Percentiles rank a stretch among this genome's conserved stretches.
Conservation (phyloP, 495 filamentous ascomycete genomes). For the Venustampulla echinocandica region DNA sequence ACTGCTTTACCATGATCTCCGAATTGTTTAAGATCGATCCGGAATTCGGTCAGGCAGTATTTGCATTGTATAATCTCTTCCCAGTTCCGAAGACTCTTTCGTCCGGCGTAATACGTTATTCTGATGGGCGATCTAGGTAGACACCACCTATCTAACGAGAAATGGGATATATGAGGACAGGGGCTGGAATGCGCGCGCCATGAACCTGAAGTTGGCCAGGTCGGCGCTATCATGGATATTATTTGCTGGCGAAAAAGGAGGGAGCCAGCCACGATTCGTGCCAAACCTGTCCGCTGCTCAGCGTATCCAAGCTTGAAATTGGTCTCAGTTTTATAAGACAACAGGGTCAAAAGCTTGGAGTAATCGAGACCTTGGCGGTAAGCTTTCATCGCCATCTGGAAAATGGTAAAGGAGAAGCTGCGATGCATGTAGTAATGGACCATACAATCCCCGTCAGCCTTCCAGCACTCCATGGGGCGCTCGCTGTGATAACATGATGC, state of each 20-base stretch:
- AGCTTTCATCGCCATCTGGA: slow-evolving; percentile 13
- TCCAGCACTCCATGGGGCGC: slow-evolving; percentile 1
- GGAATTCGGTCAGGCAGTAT: slow-evolving; percentile 13
- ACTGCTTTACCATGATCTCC: slow-evolving; percentile 10
- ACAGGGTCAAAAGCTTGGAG: slow-evolving; percentile 5
- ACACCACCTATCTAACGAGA: not conserved
- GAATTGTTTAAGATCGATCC: slow-evolving; percentile 9
- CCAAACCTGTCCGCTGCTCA: slow-evolving; percentile 7
- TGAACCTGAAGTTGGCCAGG: slow-evolving; percentile 8
- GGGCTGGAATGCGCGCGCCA: slow-evolving; percentile 1
- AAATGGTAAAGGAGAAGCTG: slow-evolving; percentile 8
- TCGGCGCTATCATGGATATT: slow-evolving; percentile 10
- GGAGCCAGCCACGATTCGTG: slow-evolving; percentile 6
- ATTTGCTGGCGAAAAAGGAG: slow-evolving; percentile 12
- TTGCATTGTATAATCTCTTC: slow-evolving; percentile 6
- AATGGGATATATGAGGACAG: slow-evolving; percentile 6
- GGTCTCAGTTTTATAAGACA: slow-evolving; percentile 5
- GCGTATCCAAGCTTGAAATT: not conserved
- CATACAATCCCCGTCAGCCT: not conserved
- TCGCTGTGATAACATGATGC: not conserved
- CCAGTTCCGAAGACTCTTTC: slow-evolving; percentile 1
- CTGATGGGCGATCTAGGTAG: not conserved
- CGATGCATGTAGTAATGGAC: not conserved
- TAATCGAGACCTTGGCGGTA: slow-evolving; percentile 6
- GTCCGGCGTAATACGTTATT: slow-evolving; percentile 1